Base-by-base conservation (phyloP, 345 rosid genomes). In the Pelargonium nanum region DNA sequence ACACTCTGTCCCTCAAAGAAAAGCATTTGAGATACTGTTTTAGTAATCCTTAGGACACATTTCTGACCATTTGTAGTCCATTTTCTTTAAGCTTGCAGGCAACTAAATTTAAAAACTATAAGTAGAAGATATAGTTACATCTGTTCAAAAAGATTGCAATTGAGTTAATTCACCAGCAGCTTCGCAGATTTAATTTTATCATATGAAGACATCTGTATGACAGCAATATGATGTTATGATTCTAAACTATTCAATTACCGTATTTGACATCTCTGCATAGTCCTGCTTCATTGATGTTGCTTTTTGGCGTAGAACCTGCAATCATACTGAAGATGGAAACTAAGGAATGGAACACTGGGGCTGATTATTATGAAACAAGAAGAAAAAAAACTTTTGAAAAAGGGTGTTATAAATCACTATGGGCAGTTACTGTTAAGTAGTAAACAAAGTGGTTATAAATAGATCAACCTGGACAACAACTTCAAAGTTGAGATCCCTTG, bases 271-370 rank as follows among this genome's bases (percentile, higher is more conserved):
- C 76, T 93, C 99, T 28, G 92, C 73, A 68, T 93, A 89, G 78
- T 89, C 99, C 72, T 93, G 88, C 78, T 93, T 93, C 99, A 89
- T 89, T 73, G 99, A 80, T 61, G 86, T 89, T 60, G 99, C 97
- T 73, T 87, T 92, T 77, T 89, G 94, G 58, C 89, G 85, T 69
- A 92, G 74, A 74, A 89, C 96, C 98, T 92, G 87, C 77, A 84
- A 84, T 64, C 77, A 80, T 70, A 75, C 75, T 68, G 78, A 74
- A 77, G 78, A 73, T 81, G 59, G 60, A 17, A 78, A 83, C 75
- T 85, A 66, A 84, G 84, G 59, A 66, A 75, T 24, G 56, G 68
- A 28, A 61, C 54, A n/a, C n/a, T n/a, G n/a, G n/a, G n/a, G n/a
- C n/a, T n/a, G n/a, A n/a, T 50, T 50, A 55, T 17, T 40, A 40